Base-by-base conservation (phyloP, 2,329 filamentous ascomycete genomes). In the Pyrenochaeta sp. region DNA sequence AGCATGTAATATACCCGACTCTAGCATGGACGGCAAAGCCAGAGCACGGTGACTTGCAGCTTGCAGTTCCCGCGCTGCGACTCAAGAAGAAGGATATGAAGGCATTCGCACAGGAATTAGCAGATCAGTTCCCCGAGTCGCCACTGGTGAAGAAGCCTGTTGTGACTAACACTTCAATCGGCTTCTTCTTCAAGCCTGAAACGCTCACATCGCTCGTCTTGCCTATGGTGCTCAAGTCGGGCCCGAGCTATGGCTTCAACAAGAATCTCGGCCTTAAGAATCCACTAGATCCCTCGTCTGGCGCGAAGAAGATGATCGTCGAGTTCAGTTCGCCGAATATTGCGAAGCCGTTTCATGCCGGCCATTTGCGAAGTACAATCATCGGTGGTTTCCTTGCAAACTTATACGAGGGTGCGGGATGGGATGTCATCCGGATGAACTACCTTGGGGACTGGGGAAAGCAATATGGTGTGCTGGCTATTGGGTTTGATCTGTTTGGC, bases 301-400 rank as follows among this genome's bases (percentile, higher is more conserved):
- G 85, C 61, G 82, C 82, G 68, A 91, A 91, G 82, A 85, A 84
- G 69, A 83, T 89, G 44, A 86, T 95, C 50, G 85, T 95, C 68
- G 91, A 95, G 72, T 95, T 94, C 78, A 92, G 90, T 7, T 93
- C 90, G 7, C 91, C 92, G 50, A 95, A 95, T 75, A 93, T 95
- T 58, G 91, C 91, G 45, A 94, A 94, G 79, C 91, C 89, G 24
- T 92, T 93, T 78, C 88, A 91, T 71, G 89, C 88, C 24, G 88
- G 88, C 5, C 90, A 93, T 79, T 80, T 93, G 66, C 84, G 90
- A 68, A 91, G 88, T 70, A 93, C 90, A 50, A 91, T 93, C 63
- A 90, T 92, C 55, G 90, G 90, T 43, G 88, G 88, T 30, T 91
- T 91, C 74, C 78, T 92, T 22, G 82, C 88, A 24, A 91, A 91